These are phyloP conservation scores for Lichtheimia ramosa DNA, from an alignment of 371 early-diverging fungal genomes.

Conservation along the genomic window DNA sequence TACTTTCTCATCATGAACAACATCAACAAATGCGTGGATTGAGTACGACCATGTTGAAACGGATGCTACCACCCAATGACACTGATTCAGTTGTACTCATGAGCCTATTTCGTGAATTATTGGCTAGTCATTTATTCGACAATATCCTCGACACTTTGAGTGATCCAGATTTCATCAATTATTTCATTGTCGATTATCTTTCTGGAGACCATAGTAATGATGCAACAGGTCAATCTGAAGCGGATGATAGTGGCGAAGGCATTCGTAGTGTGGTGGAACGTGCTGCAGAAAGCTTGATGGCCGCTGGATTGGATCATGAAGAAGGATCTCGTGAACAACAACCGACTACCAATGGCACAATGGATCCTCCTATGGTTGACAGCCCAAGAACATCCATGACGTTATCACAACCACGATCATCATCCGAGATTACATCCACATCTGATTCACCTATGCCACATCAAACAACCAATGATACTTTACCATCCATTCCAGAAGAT, in stretches of 20 bases:
- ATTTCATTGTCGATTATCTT: slow-evolving; percentile 36
- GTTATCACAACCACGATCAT: background rate
- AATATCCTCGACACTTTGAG: slow-evolving; percentile 31
- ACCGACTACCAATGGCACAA: no score
- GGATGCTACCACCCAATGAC: slow-evolving; percentile 32
- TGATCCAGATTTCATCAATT: slow-evolving; percentile 49
- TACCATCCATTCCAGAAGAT: slow-evolving; percentile 8
- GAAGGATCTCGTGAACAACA: background rate
- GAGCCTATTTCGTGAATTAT: slow-evolving; percentile 34
- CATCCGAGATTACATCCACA: background rate
- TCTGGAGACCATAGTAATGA: slow-evolving; percentile 18
- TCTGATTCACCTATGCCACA: background rate
- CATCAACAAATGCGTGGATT: slow-evolving; percentile 37
- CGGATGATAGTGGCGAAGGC: slow-evolving; percentile 10
- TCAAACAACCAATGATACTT: background rate
- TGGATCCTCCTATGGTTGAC: background rate
- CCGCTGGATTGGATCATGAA: slow-evolving; percentile 4
- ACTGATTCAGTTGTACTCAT: slow-evolving; percentile 29
- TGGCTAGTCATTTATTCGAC: slow-evolving; percentile 40
- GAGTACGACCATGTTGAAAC: slow-evolving; percentile 31
- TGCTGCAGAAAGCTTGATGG: slow-evolving; percentile 32
- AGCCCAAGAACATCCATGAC: background rate
- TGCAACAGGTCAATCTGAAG: background rate
- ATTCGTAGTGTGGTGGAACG: slow-evolving; percentile 23
- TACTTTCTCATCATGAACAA: slow-evolving; percentile 39